Percentiles rank a stretch among this genome's conserved stretches.
Conservation (phyloP, 371 early-diverging fungal species). For the Lichtheimia corymbifera region DNA sequence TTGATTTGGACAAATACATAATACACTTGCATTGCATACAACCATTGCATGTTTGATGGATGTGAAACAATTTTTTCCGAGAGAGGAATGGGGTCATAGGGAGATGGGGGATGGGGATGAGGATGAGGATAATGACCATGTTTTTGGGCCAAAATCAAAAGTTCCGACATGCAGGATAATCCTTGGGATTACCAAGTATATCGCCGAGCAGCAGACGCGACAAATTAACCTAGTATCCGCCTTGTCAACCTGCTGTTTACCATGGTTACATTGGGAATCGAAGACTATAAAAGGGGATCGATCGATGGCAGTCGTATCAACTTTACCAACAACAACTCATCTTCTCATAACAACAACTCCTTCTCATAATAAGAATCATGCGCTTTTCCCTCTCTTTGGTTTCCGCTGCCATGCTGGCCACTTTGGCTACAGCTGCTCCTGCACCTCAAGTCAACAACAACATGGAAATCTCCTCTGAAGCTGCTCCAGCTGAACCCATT, state of each 20-base stretch:
- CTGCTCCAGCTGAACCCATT: conserved; percentile 11
- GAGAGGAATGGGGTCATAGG: too few relatives aligned
- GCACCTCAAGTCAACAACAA: conserved; percentile 17
- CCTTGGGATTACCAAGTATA: neutral
- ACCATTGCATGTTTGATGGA: too few relatives aligned
- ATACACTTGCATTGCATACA: conserved; percentile 1
- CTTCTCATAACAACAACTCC: conserved; percentile 5
- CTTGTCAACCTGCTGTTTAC: too few relatives aligned
- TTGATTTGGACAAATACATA: conserved; percentile 8
- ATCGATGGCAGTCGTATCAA: neutral
- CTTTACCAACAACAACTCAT: conserved; percentile 4
- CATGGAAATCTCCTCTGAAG: conserved; percentile 7
- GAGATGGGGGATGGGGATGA: neutral
- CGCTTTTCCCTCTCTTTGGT: conserved; percentile 39
- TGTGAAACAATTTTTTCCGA: too few relatives aligned
- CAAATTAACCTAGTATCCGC: too few relatives aligned
- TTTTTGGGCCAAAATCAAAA: neutral
- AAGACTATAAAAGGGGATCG: too few relatives aligned
- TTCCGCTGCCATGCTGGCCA: conserved; percentile 35
- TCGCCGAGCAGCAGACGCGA: neutral
- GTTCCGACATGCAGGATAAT: neutral
- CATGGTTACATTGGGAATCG: too few relatives aligned
- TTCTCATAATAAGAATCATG: conserved; percentile 14
- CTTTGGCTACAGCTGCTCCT: conserved; percentile 25
- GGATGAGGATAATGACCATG: neutral